A percentile compares a stretch with the other conserved stretches of the same genome.
phyloP scores from a whole-genome alignment of 202 grass and related monocot genomes.

The Digitaria exilis region DNA sequence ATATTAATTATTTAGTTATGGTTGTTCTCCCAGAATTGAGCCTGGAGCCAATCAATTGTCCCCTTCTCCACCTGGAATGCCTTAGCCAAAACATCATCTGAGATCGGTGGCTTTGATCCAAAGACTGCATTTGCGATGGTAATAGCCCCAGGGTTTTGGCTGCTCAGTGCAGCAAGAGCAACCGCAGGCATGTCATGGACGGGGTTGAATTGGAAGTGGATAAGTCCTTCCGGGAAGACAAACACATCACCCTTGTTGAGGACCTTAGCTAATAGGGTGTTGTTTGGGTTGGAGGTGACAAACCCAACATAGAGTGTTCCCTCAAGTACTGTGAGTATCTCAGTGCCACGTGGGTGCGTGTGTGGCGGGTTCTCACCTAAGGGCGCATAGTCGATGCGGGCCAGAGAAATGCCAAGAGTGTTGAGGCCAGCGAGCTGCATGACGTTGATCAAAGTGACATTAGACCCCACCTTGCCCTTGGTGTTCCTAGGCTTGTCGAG shows the following conservation, averaged over 20 bases:
- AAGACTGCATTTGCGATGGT: slow-evolving; percentile 52
- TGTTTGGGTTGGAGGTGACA: slow-evolving; percentile 49
- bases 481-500: slow-evolving; percentile 48
- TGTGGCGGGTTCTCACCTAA: slow-evolving; percentile 54
- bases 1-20: background rate
- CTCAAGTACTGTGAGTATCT: slow-evolving; percentile 41
- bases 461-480: slow-evolving; percentile 38
- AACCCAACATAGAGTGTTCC: slow-evolving; percentile 49
- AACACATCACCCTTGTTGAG: slow-evolving; percentile 47
- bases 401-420: slow-evolving; percentile 45
- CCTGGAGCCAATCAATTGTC: slow-evolving; percentile 36
- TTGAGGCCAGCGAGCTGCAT: slow-evolving; percentile 46
- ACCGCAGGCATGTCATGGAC: background rate
- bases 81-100: slow-evolving; percentile 52
- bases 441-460: slow-evolving; percentile 46
- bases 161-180: slow-evolving; percentile 40
- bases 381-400: slow-evolving; percentile 42
- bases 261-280: slow-evolving; percentile 43
- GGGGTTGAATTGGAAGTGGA: slow-evolving; percentile 61
- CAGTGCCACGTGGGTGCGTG: slow-evolving; percentile 47
- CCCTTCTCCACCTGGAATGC: slow-evolving; percentile 40
- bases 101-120: slow-evolving; percentile 45
- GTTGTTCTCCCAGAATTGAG: slow-evolving; percentile 51
- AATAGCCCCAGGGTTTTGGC: slow-evolving; percentile 50
- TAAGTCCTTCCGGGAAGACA: slow-evolving; percentile 48